These are phyloP conservation scores for Dendrocalamus sinicus DNA, from an alignment of 176 grass and related monocot genomes.

Conservation along the genomic window DNA sequence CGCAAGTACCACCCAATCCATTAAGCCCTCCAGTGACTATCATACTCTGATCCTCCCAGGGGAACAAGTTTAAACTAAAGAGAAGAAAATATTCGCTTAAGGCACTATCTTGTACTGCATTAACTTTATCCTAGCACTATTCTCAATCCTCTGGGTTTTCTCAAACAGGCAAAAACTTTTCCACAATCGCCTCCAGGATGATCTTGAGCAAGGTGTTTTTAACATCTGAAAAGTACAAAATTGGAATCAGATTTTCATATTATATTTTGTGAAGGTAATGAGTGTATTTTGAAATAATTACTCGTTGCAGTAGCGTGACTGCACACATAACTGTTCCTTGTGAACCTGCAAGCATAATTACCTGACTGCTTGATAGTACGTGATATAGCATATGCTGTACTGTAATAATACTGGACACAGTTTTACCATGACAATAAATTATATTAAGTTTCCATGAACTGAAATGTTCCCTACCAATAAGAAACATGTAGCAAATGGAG, in stretches of 20 bases:
- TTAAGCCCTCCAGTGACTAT: conserved; percentile 4
- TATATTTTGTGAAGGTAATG: no score
- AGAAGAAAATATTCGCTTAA: neutral
- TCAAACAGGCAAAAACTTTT: neutral
- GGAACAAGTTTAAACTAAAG: neutral
- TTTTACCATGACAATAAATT: neutral
- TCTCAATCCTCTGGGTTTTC: neutral
- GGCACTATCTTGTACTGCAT: neutral
- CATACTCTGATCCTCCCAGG: neutral
- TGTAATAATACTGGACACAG: neutral
- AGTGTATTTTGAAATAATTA: neutral
- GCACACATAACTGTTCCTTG: neutral
- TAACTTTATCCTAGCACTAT: conserved; percentile 19
- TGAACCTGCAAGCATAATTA: neutral
- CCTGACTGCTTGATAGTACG: neutral
- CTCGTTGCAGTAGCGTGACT: neutral
- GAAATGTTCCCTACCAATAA: neutral
- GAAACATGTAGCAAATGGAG: neutral
- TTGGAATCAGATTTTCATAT: neutral
- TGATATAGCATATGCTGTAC: neutral
- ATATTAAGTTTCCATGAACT: neutral
- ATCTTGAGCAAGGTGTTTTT: neutral
- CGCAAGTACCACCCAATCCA: conserved; percentile 8
- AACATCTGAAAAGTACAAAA: conserved; percentile 38
- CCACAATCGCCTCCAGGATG: neutral